A percentile compares a stretch with the other conserved stretches of the same genome.
Conservation (phyloP, 2,329 filamentous ascomycete genomes). For the Ceratocystis albifundus region DNA sequence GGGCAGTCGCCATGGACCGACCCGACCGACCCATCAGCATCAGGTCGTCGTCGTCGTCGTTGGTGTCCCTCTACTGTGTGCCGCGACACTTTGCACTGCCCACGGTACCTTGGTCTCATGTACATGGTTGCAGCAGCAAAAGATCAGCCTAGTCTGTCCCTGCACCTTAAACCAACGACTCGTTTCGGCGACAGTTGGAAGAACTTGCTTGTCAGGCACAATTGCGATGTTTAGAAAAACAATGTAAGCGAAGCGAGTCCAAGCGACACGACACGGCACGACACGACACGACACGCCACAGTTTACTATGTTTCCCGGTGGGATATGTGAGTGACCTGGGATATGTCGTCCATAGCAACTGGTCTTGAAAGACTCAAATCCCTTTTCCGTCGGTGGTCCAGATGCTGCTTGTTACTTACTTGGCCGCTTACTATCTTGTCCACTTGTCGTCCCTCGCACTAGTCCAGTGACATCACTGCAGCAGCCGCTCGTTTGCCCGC, state of each 20-base stretch:
- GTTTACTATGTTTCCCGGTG: not conserved
- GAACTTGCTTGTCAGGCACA: not conserved
- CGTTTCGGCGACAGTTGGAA: constrained; percentile 1
- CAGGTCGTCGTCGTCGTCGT: too few relatives aligned
- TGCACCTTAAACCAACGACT: constrained; percentile 24
- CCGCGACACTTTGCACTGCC: not conserved
- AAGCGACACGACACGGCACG: not conserved
- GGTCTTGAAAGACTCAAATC: not conserved
- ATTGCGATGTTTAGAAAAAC: too few relatives aligned
- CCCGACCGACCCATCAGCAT: too few relatives aligned
- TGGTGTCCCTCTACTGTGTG: not conserved
- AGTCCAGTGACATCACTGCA: constrained; percentile 6
- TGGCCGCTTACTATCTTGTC: not conserved
- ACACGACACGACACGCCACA: not conserved
- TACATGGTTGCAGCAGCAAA: constrained; percentile 12
- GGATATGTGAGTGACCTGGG: too few relatives aligned
- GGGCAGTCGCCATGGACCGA: too few relatives aligned
- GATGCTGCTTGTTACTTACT: too few relatives aligned
- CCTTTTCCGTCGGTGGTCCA: too few relatives aligned
- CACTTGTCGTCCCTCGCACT: not conserved
- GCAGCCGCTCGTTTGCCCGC: not conserved
- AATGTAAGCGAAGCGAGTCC: not conserved
- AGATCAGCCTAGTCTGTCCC: constrained; percentile 12
- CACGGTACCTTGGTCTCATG: not conserved
- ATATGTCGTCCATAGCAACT: too few relatives aligned